phyloP scores from a whole-genome alignment of 176 grass and related monocot genomes.

The Dendrocalamus sinicus region DNA sequence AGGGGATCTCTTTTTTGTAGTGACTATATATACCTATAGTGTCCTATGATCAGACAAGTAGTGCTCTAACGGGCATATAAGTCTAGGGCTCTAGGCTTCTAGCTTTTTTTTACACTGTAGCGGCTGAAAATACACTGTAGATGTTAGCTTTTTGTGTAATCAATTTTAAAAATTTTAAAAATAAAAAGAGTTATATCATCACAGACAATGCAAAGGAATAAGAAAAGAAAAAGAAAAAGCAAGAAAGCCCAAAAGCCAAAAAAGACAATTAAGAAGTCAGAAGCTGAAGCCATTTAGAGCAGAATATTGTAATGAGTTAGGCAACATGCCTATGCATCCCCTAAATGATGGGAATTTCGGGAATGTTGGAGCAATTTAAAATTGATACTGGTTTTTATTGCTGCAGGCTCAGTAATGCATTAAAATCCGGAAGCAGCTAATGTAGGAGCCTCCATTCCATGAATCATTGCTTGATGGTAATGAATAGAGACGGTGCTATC shows the following conservation, averaged over 20 bases:
- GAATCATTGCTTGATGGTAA: conserved; percentile 46
- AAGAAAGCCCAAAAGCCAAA: too few relatives aligned
- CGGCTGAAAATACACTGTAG: too few relatives aligned
- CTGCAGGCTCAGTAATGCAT: conserved; percentile 95
- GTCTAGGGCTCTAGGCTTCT: too few relatives aligned
- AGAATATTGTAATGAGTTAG: not conserved
- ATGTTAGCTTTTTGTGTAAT: too few relatives aligned
- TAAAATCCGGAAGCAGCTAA: conserved; percentile 86
- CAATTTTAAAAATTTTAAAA: too few relatives aligned
- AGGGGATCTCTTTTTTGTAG: not conserved
- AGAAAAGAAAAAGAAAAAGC: too few relatives aligned
- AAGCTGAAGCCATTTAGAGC: too few relatives aligned
- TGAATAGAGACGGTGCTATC: conserved; percentile 30
- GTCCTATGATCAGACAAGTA: not conserved
- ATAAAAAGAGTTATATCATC: too few relatives aligned
- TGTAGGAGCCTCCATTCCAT: conserved; percentile 32
- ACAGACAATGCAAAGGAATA: too few relatives aligned
- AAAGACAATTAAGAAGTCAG: too few relatives aligned
- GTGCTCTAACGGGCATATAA: too few relatives aligned
- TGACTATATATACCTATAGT: not conserved
- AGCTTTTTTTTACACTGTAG: too few relatives aligned
- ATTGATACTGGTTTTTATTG: conserved; percentile 30
- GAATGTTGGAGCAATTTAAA: conserved; percentile 6
- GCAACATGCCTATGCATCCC: conserved; percentile 4
- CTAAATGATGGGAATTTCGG: not conserved